Conservation (phyloP, 306 rosid genomes). For the Dalbergia cochinchinensis region DNA sequence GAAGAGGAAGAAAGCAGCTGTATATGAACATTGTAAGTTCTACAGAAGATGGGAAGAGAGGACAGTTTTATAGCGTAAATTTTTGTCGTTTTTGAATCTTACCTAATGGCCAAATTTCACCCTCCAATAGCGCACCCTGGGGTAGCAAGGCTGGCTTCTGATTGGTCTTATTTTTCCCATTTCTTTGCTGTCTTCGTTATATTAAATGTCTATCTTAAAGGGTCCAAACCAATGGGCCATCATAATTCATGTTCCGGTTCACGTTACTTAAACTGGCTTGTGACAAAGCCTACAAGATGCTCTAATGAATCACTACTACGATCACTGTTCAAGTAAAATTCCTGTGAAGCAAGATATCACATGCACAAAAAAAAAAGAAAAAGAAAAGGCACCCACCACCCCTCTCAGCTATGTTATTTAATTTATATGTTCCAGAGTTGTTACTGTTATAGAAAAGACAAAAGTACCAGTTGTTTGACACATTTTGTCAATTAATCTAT, state of each 20-base stretch:
- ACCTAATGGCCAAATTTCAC: conserved; percentile 39
- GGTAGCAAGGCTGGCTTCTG: conserved; percentile 20
- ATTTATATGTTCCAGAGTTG: neutral
- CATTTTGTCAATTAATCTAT: conserved; percentile 2
- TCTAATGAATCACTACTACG: conserved; percentile 25
- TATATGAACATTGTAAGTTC: conserved; percentile 27
- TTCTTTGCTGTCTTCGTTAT: conserved; percentile 3
- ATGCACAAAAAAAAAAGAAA: conserved; percentile 45
- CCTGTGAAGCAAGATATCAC: conserved; percentile 56
- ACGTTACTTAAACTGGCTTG: conserved; percentile 37
- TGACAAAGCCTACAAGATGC: conserved; percentile 37
- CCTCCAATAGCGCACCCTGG: conserved; percentile 30
- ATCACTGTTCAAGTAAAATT: conserved; percentile 43
- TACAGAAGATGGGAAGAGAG: conserved; percentile 20
- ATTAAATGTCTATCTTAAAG: conserved; percentile 4
- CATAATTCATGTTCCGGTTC: conserved; percentile 33
- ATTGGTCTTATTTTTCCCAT: conserved; percentile 24
- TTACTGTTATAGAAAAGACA: neutral
- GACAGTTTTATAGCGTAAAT: conserved; percentile 26
- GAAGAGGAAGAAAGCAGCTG: conserved; percentile 16
- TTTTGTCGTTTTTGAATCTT: conserved; percentile 45
- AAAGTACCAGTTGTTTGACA: conserved; percentile 21
- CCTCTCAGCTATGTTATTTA: neutral
- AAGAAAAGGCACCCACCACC: conserved; percentile 13
- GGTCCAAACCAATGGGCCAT: conserved; percentile 33